Evolutionary conservation across 78 protist species (phyloP).

Genomic region (Dictyostelium firmibasis): DNA sequence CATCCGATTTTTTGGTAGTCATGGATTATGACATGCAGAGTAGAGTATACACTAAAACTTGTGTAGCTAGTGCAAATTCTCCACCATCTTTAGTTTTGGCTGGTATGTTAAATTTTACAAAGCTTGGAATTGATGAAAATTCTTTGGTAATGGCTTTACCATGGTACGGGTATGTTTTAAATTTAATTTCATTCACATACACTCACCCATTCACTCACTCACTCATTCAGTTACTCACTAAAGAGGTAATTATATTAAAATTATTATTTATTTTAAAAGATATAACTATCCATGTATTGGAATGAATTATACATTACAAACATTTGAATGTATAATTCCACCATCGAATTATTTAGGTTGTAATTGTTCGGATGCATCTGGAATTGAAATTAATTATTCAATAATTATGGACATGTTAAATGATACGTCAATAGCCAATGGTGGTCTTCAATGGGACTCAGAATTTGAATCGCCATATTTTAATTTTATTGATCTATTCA

Average conservation of each 20-base stretch:
- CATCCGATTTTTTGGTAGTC: slow-evolving; percentile 74
- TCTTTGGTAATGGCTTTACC: slow-evolving; percentile 82
- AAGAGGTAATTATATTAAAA: too few species aligned
- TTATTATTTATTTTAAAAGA: neutral
- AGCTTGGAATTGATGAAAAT: slow-evolving; percentile 44
- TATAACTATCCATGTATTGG: slow-evolving; percentile 76
- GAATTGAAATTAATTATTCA: slow-evolving; percentile 21
- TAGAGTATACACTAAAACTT: slow-evolving; percentile 13
- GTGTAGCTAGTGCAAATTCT: slow-evolving; percentile 83
- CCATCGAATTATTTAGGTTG: neutral
- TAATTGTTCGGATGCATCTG: slow-evolving; percentile 76
- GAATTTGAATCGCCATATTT: slow-evolving; percentile 63
- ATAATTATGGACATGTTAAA: neutral
- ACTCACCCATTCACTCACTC: too few species aligned
- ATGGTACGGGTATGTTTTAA: slow-evolving; percentile 79
- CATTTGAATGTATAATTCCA: neutral
- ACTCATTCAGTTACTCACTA: too few species aligned
- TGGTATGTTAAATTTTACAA: slow-evolving; percentile 65
- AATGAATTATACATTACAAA: neutral
- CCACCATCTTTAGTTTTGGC: slow-evolving; percentile 24
- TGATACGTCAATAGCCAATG: neutral
- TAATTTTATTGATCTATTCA: slow-evolving; percentile 24
- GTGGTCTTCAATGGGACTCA: slow-evolving; percentile 35
- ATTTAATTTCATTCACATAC: too few species aligned
- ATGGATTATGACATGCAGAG: slow-evolving; percentile 84